Percentiles rank a stretch among this genome's conserved stretches.
Evolutionary conservation across 371 early-diverging fungal genomes (phyloP).

Genomic region (Fennellomyces sp.): DNA sequence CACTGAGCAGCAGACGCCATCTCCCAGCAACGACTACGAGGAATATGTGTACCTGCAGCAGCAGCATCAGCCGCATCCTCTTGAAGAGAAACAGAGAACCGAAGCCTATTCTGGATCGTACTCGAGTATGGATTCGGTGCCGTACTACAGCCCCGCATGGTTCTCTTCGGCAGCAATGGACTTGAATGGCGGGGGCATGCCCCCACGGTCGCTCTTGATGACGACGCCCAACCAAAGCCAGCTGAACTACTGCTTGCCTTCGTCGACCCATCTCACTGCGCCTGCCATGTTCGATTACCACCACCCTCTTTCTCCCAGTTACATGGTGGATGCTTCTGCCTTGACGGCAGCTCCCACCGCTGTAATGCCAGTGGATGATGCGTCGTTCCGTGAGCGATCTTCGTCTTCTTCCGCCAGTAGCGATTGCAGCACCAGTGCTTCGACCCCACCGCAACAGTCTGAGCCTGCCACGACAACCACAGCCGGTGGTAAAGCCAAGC

Average conservation of each 20-base stretch:
- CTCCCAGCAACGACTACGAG: constrained; percentile 36
- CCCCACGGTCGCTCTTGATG: background rate
- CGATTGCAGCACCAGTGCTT: background rate
- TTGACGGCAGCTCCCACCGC: constrained; percentile 29
- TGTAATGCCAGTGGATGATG: constrained; percentile 13
- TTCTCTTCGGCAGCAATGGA: background rate
- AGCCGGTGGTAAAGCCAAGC: constrained; percentile 4
- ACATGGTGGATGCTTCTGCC: constrained; percentile 25
- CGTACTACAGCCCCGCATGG: background rate
- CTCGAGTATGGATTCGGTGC: background rate
- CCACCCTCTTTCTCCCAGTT: constrained; percentile 4
- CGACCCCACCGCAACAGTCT: background rate
- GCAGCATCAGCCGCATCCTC: constrained; percentile 18
- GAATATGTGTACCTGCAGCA: constrained; percentile 27
- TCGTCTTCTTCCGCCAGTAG: background rate
- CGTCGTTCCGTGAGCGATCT: constrained; percentile 8
- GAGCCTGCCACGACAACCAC: background rate
- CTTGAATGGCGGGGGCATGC: background rate
- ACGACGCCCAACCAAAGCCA: background rate
- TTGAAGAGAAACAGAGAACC: constrained; percentile 9
- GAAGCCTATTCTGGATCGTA: background rate
- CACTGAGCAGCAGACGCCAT: constrained; percentile 31
- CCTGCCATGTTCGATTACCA: background rate
- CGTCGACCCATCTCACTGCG: background rate
- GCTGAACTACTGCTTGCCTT: background rate